Base-by-base conservation (phyloP, 2,329 filamentous ascomycete genomes). In the Cladophialophora carrionii region DNA sequence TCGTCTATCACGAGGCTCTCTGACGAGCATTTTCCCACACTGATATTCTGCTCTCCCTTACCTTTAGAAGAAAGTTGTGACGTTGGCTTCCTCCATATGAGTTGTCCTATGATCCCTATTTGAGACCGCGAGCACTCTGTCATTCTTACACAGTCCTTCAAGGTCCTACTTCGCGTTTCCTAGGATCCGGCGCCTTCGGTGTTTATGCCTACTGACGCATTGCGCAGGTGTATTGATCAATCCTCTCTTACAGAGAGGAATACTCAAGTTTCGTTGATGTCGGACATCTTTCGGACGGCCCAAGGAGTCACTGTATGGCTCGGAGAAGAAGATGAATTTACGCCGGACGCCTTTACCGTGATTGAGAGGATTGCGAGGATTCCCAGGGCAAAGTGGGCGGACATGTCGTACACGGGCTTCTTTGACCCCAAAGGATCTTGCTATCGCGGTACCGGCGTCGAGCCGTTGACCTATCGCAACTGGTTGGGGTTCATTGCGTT, bases 191-290 rank as follows among this genome's bases (percentile, higher is more conserved):
- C 8, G 17, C 37, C 37, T n/a, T 43, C 17, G 7, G n/a, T 8
- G 37, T n/a, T 8, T 14, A 43, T 43, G 37, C 17, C 1, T 17
- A 43, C 37, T 43, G 37, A 43, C 37, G 17, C 37, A 2, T n/a
- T n/a, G n/a, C 14, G 24, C 48, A 54, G 52, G 20, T 64, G 68
- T 55, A 71, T 71, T 43, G 62, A 71, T 56, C 69, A 71, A 46
- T 24, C 66, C 8, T 61, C 68, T 24, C 37, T 68, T 14, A 54
- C 48, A 5, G 69, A 71, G 56, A 37, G 65, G 26, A 61, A 53
- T 32, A 46, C 54, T 1, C 66, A 71, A 24, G 69, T 71, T n/a
- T 37, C 32, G 5, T 51, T 67, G 31, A 71, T 71, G 69, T 66
- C 62, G 26, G 52, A 61, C 20, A 69, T 70, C 37, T 70, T 65